These are phyloP conservation scores for Globisporangium yorkense DNA, from an alignment of 352 stramenopile genomes.

Conservation along the genomic window DNA sequence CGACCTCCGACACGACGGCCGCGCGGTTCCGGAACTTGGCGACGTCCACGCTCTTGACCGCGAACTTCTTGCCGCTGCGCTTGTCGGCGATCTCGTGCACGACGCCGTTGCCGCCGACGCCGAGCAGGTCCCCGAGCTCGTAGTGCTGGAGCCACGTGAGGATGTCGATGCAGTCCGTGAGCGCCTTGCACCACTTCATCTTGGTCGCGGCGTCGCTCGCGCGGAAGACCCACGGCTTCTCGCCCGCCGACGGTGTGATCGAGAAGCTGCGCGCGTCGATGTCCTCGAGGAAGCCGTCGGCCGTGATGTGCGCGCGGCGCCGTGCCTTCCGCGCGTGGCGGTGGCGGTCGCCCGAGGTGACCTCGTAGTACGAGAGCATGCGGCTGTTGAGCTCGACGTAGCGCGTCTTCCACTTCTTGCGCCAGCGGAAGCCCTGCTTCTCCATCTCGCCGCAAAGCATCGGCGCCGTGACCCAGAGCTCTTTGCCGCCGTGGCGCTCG, in stretches of 20 bases:
- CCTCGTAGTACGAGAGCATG: slow-evolving; percentile 60
- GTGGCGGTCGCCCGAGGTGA: slow-evolving; percentile 16
- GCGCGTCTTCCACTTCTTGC: slow-evolving; percentile 70
- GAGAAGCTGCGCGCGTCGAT: slow-evolving; percentile 51
- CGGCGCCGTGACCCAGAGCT: slow-evolving; percentile 75
- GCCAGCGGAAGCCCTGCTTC: slow-evolving; percentile 73
- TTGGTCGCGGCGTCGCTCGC: slow-evolving; percentile 44
- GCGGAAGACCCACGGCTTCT: slow-evolving; percentile 63
- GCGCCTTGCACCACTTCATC: slow-evolving; percentile 50
- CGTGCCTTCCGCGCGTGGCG: slow-evolving; percentile 23
- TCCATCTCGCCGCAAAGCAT: slow-evolving; percentile 62
- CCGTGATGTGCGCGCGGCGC: slow-evolving; percentile 52
- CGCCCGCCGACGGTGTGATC: slow-evolving; percentile 34
- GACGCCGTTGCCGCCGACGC: slow-evolving; percentile 70
- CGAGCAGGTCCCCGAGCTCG: slow-evolving; percentile 50
- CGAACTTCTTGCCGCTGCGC: slow-evolving; percentile 42
- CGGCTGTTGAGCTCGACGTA: slow-evolving; percentile 73
- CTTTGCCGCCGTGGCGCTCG: slow-evolving; percentile 52
- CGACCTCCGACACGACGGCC: slow-evolving; percentile 62
- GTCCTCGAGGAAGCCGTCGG: slow-evolving; percentile 44
- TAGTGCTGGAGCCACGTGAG: slow-evolving; percentile 72
- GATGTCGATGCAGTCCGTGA: slow-evolving; percentile 77
- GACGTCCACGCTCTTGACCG: slow-evolving; percentile 74
- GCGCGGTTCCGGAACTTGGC: slow-evolving; percentile 71
- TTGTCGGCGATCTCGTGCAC: slow-evolving; percentile 62